These are phyloP conservation scores for Grigorovia transvaalensis DNA, from an alignment of 805 yeast species.

Conservation along the genomic window DNA sequence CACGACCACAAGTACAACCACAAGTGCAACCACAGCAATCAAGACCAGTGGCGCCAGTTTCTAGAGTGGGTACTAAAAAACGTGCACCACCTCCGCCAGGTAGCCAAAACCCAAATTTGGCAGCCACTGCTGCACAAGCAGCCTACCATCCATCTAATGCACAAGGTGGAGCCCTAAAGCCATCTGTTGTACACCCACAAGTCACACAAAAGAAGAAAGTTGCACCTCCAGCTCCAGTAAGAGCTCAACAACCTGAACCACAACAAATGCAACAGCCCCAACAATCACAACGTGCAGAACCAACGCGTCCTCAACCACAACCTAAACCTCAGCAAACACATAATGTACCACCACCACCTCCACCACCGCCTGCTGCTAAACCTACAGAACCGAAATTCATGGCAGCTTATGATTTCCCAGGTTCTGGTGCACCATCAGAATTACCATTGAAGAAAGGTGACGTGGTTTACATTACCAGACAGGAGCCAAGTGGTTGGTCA, in stretches of 20 bases:
- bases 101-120: conserved; percentile 20
- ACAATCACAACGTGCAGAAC: conserved; percentile 44
- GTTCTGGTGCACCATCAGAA: conserved; percentile 73
- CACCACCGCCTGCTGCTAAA: conserved; percentile 50
- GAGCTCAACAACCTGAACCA: conserved; percentile 10
- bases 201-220: conserved; percentile 42
- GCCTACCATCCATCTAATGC: conserved; percentile 26
- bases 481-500: conserved; percentile 90
- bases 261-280: conserved; percentile 6
- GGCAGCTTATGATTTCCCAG: conserved; percentile 83
- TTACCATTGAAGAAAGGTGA: conserved; percentile 71
- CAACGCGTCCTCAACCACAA: conserved; percentile 46
- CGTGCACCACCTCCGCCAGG: conserved; percentile 31
- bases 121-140: conserved; percentile 34
- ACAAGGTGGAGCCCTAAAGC: conserved; percentile 6
- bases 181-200: not conserved
- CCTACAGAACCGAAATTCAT: conserved; percentile 69
- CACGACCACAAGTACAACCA: conserved; percentile 2
- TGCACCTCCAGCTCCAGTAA: conserved; percentile 19
- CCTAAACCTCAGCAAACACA: conserved; percentile 7
- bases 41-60: conserved; percentile 20
- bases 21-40: conserved; percentile 13
- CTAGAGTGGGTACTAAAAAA: conserved; percentile 20
- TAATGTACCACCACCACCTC: conserved; percentile 58
- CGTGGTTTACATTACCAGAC: conserved; percentile 57